Percentiles rank a stretch among this genome's conserved stretches.
Conservation (phyloP, 805 yeast genomes). For the Candida sithepensis region DNA sequence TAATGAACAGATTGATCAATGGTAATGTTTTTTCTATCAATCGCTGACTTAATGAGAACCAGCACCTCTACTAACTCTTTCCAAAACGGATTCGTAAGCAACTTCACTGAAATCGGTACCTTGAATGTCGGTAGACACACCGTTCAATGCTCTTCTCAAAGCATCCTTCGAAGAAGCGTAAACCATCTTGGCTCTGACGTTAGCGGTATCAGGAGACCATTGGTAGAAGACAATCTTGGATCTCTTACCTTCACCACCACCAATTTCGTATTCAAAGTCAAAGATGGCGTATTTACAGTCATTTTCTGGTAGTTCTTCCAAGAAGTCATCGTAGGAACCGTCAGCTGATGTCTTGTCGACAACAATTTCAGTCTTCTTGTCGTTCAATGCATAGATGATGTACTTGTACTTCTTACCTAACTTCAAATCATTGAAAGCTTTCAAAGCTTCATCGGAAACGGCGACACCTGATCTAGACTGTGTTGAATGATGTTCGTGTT, state of each 20-base stretch:
- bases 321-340: constrained; percentile 75
- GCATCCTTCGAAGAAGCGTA: constrained; percentile 99
- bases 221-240: constrained; percentile 68
- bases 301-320: constrained; percentile 88
- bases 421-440: constrained; percentile 94
- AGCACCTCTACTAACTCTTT: constrained; percentile 81
- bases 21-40: background rate
- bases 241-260: constrained; percentile 89
- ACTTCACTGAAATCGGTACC: constrained; percentile 98
- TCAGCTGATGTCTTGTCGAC: constrained; percentile 82
- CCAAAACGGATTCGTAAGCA: constrained; percentile 88
- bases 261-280: constrained; percentile 92
- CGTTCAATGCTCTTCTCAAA: constrained; percentile 93
- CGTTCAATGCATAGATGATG: constrained; percentile 77
- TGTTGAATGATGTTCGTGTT: background rate
- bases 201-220: constrained; percentile 98
- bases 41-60: constrained; percentile 44
- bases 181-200: constrained; percentile 93
- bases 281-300: constrained; percentile 96
- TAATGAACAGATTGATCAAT: no score
- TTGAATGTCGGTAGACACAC: constrained; percentile 91
- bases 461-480: constrained; percentile 48
- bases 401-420: constrained; percentile 87
- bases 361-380: constrained; percentile 81
- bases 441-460: constrained; percentile 81